A percentile compares a stretch with the other conserved stretches of the same genome.
Evolutionary conservation across 306 rosid species (phyloP).

Genomic region (Delonix regia): DNA sequence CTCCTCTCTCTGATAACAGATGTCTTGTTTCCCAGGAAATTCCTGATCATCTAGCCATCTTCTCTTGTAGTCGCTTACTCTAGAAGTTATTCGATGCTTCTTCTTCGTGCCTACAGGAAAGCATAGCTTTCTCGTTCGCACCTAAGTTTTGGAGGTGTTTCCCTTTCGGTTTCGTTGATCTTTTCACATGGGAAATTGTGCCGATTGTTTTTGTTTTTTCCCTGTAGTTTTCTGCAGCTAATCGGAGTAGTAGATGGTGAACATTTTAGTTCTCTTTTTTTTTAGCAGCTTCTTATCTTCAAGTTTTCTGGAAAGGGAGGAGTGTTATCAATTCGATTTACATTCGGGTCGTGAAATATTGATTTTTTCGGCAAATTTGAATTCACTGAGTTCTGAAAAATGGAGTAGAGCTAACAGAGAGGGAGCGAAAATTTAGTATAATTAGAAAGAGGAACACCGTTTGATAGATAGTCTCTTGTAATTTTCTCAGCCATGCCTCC

Average conservation of each 20-base stretch:
- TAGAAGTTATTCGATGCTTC: conserved; percentile 4
- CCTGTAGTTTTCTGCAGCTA: neutral
- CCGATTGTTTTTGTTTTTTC: neutral
- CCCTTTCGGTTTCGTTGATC: neutral
- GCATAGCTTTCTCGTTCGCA: neutral
- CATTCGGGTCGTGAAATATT: neutral
- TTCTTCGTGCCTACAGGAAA: neutral
- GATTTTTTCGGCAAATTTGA: neutral
- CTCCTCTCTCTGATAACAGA: neutral
- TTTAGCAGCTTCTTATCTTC: neutral
- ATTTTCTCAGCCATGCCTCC: conserved; percentile 59
- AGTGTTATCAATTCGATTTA: neutral
- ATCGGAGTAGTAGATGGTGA: neutral
- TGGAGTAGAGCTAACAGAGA: neutral
- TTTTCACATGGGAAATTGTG: neutral
- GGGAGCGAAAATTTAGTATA: too few species aligned
- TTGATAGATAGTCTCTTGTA: neutral
- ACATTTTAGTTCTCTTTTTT: neutral
- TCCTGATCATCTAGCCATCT: neutral
- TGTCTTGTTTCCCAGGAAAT: neutral
- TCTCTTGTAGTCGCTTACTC: neutral
- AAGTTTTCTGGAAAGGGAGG: neutral
- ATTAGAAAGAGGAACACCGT: neutral
- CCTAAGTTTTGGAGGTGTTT: neutral
- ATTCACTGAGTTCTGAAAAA: neutral